Base-by-base conservation (phyloP, 2,329 filamentous ascomycete genomes). In the Cladorrhinum sp. region DNA sequence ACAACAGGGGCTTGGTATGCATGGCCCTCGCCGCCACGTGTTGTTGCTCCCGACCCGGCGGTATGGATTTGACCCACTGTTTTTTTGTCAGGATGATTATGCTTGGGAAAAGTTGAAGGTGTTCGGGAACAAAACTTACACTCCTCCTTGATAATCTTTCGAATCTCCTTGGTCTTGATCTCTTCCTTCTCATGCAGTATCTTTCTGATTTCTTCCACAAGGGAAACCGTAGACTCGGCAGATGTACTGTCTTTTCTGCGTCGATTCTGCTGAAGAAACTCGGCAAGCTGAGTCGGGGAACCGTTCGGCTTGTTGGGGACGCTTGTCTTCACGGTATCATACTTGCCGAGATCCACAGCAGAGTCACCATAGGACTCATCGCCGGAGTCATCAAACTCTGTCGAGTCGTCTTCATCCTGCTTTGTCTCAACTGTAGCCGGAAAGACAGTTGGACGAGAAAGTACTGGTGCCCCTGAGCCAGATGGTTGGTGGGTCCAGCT, bases 121-220 rank as follows among this genome's bases (percentile, higher is more conserved):
- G 12, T 3, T n/a, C 10, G 16, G 3, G 16, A 4, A 13, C n/a
- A 36, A 5, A 20, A 38, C 64, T 2, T 65, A 65, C 65, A 55
- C 58, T 66, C 63, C 50, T 65, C 59, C 24, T 64, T 55, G 56
- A 65, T 65, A 24, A 65, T 64, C 57, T 65, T 65, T 18, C 61
- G 59, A 57, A 66, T 62, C 50, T 66, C 59, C 4, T 27, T 52
- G 2, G 41, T 20, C 16, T 45, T 45, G n/a, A 45, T 3, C 18
- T 45, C 41, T 10, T 45, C 41, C 41, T 45, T 45, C 41, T 45
- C 41, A 13, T 45, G 16, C 16, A 45, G 16, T 8, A 45, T 45
- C 41, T 45, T 45, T 45, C 41, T 45, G 41, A 45, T 18, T 45
- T 45, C 41, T 22, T 45, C n/a, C 3, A 45, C 41, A 20, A 45